Base-by-base conservation (phyloP, 768 basidiomycete species). In the Mycena galericulata region DNA sequence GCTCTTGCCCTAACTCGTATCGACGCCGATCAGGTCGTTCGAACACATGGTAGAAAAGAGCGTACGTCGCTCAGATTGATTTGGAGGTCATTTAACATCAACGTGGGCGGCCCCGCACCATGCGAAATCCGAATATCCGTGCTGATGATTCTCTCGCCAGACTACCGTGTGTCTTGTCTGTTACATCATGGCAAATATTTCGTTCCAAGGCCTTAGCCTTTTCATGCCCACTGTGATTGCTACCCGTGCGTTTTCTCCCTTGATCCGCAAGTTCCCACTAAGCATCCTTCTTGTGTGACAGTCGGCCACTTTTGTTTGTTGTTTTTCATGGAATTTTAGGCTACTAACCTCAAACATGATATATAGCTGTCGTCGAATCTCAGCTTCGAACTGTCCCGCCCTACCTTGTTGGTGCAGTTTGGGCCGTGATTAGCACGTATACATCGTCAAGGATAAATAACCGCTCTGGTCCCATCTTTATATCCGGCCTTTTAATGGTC, bases 321-420 rank as follows among this genome's bases (percentile, higher is more conserved):
- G 53, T 7, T 36, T n/a, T 14, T 24, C 20, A 18, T 36, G 27
- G n/a, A 24, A n/a, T 26, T 56, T 65, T 40, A 2, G 58, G 24
- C 56, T 15, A 24, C 38, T 69, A 38, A 70, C n/a, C n/a, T n/a
- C 34, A 7, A 43, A 36, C 12, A 24, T 20, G 24, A 2, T 36
- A 22, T 38, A 22, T 43, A 86, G 84, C 82, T 46, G 79, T 80
- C 10, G 80, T 87, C 15, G 76, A 85, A 70, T 79, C 82, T 2
- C 85, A 87, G 66, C 78, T 87, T 15, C 80, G 83, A 5, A 86
- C 85, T n/a, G 86, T 87, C 2, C 85, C 85, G 0, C 83, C 84
- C 4, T 86, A 83, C 62, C 63, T 83, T n/a, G 80, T 81, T 5
- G 81, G 79, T 20, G 80, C 76, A 6, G 77, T 82, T 36, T 85